Conservation (phyloP, 768 basidiomycete genomes). For the Rhodosporidiobolus sp. region DNA sequence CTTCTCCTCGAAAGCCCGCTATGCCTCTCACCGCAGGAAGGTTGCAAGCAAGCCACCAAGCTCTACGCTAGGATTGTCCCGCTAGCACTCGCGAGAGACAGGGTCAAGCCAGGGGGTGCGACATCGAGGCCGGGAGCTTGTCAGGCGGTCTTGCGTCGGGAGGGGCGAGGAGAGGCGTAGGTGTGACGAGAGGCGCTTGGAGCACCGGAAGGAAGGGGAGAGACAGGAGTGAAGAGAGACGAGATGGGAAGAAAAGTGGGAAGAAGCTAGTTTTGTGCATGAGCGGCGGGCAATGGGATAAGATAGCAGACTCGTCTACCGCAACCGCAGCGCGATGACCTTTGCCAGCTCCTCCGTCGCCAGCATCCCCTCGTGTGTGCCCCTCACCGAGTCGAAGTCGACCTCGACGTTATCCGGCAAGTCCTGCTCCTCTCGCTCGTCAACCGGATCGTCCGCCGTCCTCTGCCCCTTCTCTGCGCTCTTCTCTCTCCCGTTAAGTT, state of each 20-base stretch:
- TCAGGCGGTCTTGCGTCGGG: too few species aligned
- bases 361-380: slow-evolving; percentile 40
- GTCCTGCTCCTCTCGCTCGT: background rate
- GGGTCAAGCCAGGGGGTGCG: too few species aligned
- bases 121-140: too few species aligned
- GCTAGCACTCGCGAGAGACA: too few species aligned
- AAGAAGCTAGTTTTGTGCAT: background rate
- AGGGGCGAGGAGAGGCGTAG: too few species aligned
- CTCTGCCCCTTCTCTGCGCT: background rate
- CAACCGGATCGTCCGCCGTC: background rate
- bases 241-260: background rate
- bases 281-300: background rate
- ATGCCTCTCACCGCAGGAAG: too few species aligned
- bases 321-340: slow-evolving; percentile 11
- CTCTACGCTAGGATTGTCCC: too few species aligned
- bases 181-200: too few species aligned
- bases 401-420: slow-evolving; percentile 16
- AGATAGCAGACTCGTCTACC: background rate
- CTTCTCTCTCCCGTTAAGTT: background rate
- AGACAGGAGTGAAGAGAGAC: too few species aligned
- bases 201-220: too few species aligned
- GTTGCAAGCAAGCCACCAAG: too few species aligned
- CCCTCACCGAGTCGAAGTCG: slow-evolving; percentile 36
- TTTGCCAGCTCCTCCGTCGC: slow-evolving; percentile 32
- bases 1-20: too few species aligned